phyloP scores from a whole-genome alignment of 1,284 basidiomycete genomes.

The Phylloboletellus chloephorus region DNA sequence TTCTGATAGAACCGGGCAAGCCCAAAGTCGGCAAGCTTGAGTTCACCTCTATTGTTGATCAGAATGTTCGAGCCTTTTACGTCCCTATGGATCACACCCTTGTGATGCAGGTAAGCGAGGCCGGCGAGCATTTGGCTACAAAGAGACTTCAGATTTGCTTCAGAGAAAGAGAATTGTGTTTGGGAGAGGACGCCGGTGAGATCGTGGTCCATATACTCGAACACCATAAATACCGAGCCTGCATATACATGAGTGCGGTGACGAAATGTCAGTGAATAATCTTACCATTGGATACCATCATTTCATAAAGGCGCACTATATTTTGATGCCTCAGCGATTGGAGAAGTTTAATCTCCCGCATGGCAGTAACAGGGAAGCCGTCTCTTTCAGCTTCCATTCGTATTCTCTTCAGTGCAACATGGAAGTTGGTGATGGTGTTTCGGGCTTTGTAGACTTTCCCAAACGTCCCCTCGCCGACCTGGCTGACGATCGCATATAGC shows the following conservation, averaged over 20 bases:
- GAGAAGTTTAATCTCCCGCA: conserved; percentile 97
- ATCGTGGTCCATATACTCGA: conserved; percentile 99
- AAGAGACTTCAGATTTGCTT: conserved; percentile 91
- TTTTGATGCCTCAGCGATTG: conserved; percentile 90
- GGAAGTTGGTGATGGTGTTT: conserved; percentile 66
- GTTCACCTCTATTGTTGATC: conserved; percentile 86
- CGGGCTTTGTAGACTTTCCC: conserved; percentile 99
- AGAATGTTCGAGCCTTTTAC: conserved; percentile 99
- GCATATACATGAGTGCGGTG: conserved; percentile 14
- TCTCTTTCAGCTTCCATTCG: conserved; percentile 97
- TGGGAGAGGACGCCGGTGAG: conserved; percentile 93
- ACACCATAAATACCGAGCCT: conserved; percentile 98
- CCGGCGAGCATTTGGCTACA: conserved; percentile 93
- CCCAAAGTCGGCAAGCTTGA: conserved; percentile 97
- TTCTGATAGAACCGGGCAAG: conserved; percentile 97
- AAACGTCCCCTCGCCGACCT: conserved; percentile 98
- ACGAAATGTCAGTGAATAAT: conserved; percentile 6
- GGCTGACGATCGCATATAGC: conserved; percentile 83
- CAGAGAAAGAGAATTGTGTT: conserved; percentile 77
- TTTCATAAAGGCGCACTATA: conserved; percentile 87
- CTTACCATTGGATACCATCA: conserved; percentile 96
- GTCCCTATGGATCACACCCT: conserved; percentile 95
- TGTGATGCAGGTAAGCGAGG: conserved; percentile 90
- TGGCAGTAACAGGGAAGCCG: conserved; percentile 97
- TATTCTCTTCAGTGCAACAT: conserved; percentile 95